Percentiles rank a stretch among this genome's conserved stretches.
Evolutionary conservation across 2,329 filamentous ascomycete species (phyloP).

Genomic region (Verticillium zaregamsianum): DNA sequence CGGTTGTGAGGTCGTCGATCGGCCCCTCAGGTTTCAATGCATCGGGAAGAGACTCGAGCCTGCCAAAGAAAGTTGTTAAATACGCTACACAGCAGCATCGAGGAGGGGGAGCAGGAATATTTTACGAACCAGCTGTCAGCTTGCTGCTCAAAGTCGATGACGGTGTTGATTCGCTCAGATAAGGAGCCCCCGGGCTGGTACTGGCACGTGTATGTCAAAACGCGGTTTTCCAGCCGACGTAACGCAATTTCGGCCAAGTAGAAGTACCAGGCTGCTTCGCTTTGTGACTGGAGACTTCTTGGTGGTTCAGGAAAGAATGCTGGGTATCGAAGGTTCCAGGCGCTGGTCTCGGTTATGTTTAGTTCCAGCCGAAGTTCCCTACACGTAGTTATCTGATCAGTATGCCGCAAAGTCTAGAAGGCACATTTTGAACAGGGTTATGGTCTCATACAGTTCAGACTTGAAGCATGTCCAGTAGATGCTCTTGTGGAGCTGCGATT

Average conservation of each 20-base stretch:
- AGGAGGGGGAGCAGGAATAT: too few relatives aligned
- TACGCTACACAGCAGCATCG: too few relatives aligned
- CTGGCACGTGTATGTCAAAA: slow-evolving; percentile 5
- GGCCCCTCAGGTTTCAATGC: not conserved
- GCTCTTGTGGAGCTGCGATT: slow-evolving; percentile 17
- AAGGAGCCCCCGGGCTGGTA: slow-evolving; percentile 2
- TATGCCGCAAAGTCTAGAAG: too few relatives aligned
- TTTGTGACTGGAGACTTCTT: slow-evolving; percentile 5
- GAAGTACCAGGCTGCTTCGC: slow-evolving; percentile 15
- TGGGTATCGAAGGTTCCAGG: slow-evolving; percentile 15
- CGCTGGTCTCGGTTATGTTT: slow-evolving; percentile 14
- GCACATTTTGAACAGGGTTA: not conserved
- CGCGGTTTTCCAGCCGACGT: slow-evolving; percentile 3
- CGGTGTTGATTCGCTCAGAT: not conserved
- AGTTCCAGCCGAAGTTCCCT: slow-evolving; percentile 18
- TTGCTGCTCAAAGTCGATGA: slow-evolving; percentile 7
- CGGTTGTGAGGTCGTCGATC: slow-evolving; percentile 1
- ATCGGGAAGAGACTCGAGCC: not conserved
- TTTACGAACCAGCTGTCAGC: slow-evolving; percentile 9
- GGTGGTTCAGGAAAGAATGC: slow-evolving; percentile 17
- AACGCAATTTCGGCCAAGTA: slow-evolving; percentile 18
- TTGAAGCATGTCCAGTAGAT: slow-evolving; percentile 21
- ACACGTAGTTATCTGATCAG: not conserved
- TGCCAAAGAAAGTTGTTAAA: not conserved
- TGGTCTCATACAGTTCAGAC: slow-evolving; percentile 13